These are phyloP conservation scores for Paramecium sonneborni DNA, from an alignment of 73 alveolate species.

Conservation along the genomic window DNA sequence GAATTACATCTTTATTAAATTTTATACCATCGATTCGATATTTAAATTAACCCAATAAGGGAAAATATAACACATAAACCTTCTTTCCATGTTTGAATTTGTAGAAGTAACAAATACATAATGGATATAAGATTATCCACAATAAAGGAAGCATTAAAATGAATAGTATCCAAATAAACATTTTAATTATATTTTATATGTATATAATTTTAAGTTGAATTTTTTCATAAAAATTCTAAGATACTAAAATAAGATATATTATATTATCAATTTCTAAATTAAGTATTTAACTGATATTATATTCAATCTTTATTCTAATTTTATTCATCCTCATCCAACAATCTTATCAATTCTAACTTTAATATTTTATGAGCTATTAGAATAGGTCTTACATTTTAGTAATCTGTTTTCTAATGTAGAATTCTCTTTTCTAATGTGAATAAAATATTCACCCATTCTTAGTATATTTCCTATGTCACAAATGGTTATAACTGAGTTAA, in stretches of 20 bases:
- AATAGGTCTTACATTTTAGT: constrained; percentile 43
- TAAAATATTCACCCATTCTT: constrained; percentile 55
- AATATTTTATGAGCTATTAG: constrained; percentile 63
- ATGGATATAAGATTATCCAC: neutral
- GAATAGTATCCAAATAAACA: neutral
- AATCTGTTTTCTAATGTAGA: neutral
- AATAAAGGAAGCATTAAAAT: neutral
- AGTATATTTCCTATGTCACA: constrained; percentile 54
- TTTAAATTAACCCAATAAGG: neutral
- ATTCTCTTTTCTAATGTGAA: constrained; percentile 52
- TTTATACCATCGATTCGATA: neutral
- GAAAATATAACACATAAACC: neutral
- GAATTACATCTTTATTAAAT: constrained; percentile 36
- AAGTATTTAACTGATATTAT: neutral
- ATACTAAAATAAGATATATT: neutral
- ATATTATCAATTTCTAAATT: neutral
- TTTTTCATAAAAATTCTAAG: neutral
- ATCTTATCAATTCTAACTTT: constrained; percentile 51
- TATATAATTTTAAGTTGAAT: neutral
- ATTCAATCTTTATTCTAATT: constrained; percentile 48
- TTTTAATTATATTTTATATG: neutral
- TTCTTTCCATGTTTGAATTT: neutral
- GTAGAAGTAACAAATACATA: neutral
- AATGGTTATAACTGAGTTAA: constrained; percentile 49
- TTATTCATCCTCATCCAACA: constrained; percentile 42